Evolutionary conservation across 305 asterid genomes (phyloP), one percentile per base, ranked within the genome.

Genomic region (Fraxinus greggii): DNA sequence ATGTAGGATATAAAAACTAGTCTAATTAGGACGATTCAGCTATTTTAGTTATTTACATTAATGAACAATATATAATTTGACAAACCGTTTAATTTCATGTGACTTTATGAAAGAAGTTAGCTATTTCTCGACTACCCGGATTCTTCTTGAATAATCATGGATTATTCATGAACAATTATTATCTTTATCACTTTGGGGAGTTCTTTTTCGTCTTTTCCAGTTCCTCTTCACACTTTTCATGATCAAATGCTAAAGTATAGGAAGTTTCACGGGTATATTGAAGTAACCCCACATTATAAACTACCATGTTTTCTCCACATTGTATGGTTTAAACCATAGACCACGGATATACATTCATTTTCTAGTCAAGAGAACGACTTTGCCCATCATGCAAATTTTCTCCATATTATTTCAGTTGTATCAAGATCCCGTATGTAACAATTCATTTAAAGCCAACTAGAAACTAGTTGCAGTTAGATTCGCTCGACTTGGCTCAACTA

Each of bases 191-290:
- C 74, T 26, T 67, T 67, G 7, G 21, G 21, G 19, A 23, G 17
- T 63, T 63, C 72, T 63, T 63, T 63, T 23, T 24, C 36, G 19
- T 26, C 35, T 28, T 65, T 65, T 65, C 35, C 35, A 67, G 38
- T 67, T 67, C 13, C 74, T 76, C 48, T 54, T 83, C 85, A 83
- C 84, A 75, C 78, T 33, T 70, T 80, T 86, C 85, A 73, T 80
- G 88, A 82, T 54, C 84, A 67, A 3, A 69, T 26, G 63, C 7
- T 48, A 4, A 15, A 48, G 59, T 48, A 48, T 2, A 48, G 59
- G 19, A 15, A 7, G 19, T 80, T 75, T 35, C 51, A 74, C 42
- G 81, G 70, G 70, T 40, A 7, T 82, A 48, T 6, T 56, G 65
- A 31, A 77, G 63, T 32, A 54, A 65, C 73, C 86, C 78, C 17